Evolutionary conservation across 2,329 filamentous ascomycete species (phyloP).

Genomic region (Curvularia verruculosa): DNA sequence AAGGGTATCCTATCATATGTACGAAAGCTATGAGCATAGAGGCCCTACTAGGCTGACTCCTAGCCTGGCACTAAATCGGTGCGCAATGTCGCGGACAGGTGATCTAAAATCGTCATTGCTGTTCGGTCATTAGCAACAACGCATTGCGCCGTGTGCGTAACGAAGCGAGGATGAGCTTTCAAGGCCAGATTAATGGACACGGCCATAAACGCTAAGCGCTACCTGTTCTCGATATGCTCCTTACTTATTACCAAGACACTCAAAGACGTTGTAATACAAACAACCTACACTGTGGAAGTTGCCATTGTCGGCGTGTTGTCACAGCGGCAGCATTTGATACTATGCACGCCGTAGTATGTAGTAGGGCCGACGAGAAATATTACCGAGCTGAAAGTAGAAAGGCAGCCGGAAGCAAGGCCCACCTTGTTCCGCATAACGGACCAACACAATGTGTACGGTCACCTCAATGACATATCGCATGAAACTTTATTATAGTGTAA

Average conservation of each 20-base stretch:
- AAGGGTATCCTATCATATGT: too few relatives aligned
- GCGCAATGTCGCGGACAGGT: not conserved
- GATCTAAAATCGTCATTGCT: not conserved
- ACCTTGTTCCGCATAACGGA: not conserved
- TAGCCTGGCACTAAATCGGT: not conserved
- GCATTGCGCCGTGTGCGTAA: too few relatives aligned
- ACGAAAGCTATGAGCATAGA: not conserved
- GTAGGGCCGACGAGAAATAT: not conserved
- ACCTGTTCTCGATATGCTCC: not conserved
- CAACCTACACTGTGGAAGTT: not conserved
- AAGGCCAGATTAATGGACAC: not conserved
- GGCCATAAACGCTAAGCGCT: not conserved
- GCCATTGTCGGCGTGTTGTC: not conserved
- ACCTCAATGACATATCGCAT: too few relatives aligned
- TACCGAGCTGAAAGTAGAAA: not conserved
- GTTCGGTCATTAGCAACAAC: not conserved
- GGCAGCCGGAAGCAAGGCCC: not conserved
- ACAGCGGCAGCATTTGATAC: not conserved
- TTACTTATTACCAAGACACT: not conserved
- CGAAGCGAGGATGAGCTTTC: not conserved
- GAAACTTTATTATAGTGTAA: too few relatives aligned
- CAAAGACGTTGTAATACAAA: not conserved
- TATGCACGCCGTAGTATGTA: not conserved
- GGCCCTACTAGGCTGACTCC: not conserved
- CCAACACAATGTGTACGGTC: not conserved